Conservation (phyloP, 1,284 basidiomycete genomes). For the Puccinia coronata region DNA sequence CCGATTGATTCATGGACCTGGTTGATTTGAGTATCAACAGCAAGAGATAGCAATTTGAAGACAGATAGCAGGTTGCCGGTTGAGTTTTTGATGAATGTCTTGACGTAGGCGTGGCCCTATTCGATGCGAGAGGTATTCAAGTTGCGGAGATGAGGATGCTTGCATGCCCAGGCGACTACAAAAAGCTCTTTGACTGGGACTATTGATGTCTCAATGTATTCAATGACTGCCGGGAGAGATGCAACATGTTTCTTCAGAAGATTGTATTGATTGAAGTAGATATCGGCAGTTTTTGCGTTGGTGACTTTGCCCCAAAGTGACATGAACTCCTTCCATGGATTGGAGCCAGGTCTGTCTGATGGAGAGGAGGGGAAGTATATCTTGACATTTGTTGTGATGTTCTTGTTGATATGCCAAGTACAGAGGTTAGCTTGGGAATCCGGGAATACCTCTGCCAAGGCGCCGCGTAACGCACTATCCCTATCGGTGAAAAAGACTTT, state of each 20-base stretch:
- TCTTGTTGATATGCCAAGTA: slow-evolving; percentile 4
- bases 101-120: background rate
- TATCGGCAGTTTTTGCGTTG: background rate
- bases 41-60: no score
- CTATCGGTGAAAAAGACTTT: slow-evolving; percentile 12
- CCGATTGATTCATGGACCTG: no score
- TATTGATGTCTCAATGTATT: background rate
- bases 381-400: background rate
- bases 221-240: background rate
- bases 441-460: background rate
- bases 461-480: no score
- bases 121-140: background rate
- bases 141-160: background rate
- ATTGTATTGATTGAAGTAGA: background rate
- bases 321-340: background rate
- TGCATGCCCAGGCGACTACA: no score
- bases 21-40: background rate
- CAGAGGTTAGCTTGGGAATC: background rate
- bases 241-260: background rate
- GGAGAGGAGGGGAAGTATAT: background rate
- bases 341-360: background rate
- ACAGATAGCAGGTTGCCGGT: no score
- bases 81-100: no score
- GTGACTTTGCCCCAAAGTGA: background rate
- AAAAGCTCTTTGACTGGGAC: background rate